phyloP scores from a whole-genome alignment of 2,329 filamentous ascomycete genomes.

The Fusarium robinianum region DNA sequence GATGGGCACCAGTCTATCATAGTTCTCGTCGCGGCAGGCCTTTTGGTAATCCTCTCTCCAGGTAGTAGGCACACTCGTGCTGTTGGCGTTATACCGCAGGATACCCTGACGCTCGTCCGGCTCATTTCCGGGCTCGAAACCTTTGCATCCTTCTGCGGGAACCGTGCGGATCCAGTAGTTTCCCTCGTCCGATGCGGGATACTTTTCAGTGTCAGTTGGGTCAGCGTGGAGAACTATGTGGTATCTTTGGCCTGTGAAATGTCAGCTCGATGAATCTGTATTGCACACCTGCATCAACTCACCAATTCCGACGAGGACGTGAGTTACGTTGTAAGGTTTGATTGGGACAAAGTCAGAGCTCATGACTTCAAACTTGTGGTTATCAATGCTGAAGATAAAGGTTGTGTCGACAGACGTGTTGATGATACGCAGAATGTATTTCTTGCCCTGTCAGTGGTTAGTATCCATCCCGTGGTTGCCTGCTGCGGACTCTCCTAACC shows the following conservation, averaged over 20 bases:
- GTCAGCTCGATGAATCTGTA: not conserved
- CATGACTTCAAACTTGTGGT: conserved; percentile 6
- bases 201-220: not conserved
- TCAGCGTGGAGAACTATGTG: not conserved
- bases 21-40: not conserved
- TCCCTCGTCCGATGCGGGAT: not conserved
- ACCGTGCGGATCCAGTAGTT: conserved; percentile 11
- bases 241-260: not conserved
- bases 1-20: not conserved
- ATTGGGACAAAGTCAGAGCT: conserved; percentile 11
- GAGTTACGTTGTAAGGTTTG: not conserved
- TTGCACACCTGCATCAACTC: not conserved
- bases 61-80: conserved; percentile 8
- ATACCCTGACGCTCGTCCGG: conserved; percentile 13
- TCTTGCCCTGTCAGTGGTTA: conserved; percentile 3
- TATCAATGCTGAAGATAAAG: conserved; percentile 9
- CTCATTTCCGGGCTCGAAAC: conserved; percentile 10
- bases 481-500: no score
- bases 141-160: conserved; percentile 10
- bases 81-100: conserved; percentile 7
- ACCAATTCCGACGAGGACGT: not conserved
- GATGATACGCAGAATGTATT: conserved; percentile 8
- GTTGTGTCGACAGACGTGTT: conserved; percentile 10
- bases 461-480: no score
- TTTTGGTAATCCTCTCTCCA: not conserved